These are phyloP conservation scores for Alternaria ethzedia DNA, from an alignment of 2,329 filamentous ascomycete species.

Conservation along the genomic window DNA sequence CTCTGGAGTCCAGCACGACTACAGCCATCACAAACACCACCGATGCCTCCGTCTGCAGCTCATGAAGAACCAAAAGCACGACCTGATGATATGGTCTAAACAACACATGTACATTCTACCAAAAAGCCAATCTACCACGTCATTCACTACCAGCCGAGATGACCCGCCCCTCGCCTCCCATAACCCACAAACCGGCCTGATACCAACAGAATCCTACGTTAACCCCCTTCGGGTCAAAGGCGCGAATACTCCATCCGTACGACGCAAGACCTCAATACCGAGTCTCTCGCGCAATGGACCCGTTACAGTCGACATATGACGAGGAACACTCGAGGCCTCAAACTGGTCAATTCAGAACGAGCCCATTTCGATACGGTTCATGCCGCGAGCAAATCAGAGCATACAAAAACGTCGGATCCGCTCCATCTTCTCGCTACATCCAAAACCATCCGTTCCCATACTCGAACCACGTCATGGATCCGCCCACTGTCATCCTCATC, in stretches of 20 bases:
- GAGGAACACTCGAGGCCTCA: rapidly evolving
- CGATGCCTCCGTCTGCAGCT: neutral
- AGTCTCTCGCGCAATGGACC: rapidly evolving
- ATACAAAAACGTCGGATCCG: neutral
- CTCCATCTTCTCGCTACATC: neutral
- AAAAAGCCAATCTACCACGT: rapidly evolving
- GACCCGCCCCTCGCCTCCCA: neutral
- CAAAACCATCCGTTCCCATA: too few species aligned
- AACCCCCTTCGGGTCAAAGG: neutral
- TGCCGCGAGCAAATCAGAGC: neutral
- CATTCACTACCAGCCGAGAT: neutral
- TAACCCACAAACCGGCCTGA: rapidly evolving
- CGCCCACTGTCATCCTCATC: neutral
- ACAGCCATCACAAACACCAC: neutral
- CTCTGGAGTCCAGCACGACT: neutral
- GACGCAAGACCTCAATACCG: neutral
- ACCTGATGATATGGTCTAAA: neutral
- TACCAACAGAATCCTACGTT: neutral
- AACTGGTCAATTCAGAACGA: neutral
- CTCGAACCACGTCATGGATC: neutral
- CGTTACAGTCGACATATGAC: neutral
- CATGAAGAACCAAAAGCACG: neutral
- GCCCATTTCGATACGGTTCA: neutral
- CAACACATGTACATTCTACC: rapidly evolving
- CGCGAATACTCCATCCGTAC: neutral